Evolutionary conservation across 2,329 filamentous ascomycete genomes (phyloP).

Genomic region (Aureobasidium sp.): DNA sequence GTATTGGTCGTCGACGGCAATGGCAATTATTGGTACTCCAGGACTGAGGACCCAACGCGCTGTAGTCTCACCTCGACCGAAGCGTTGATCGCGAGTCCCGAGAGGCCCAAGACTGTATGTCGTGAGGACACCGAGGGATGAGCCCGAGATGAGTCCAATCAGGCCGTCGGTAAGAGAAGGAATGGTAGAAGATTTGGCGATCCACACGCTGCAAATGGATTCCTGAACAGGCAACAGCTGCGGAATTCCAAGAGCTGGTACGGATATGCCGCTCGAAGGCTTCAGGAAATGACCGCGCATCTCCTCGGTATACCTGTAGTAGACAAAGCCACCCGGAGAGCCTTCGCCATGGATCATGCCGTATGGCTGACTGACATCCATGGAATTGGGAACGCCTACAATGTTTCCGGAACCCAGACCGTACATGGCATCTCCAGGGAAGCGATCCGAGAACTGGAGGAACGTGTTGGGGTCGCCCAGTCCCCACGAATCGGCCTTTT

Average conservation of each 20-base stretch:
- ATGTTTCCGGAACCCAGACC: conserved; percentile 69
- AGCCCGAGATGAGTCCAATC: conserved; percentile 74
- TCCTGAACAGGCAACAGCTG: conserved; percentile 62
- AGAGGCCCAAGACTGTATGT: conserved; percentile 58
- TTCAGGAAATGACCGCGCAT: conserved; percentile 68
- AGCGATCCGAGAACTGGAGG: conserved; percentile 68
- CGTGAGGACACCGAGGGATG: conserved; percentile 73
- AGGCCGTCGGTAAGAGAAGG: conserved; percentile 66
- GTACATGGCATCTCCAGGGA: conserved; percentile 64
- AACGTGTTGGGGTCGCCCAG: conserved; percentile 66
- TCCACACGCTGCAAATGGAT: conserved; percentile 74
- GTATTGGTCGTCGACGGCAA: conserved; percentile 78
- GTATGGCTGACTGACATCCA: conserved; percentile 82
- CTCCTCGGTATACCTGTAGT: conserved; percentile 67
- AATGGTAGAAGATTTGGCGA: conserved; percentile 71
- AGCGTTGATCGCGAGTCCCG: conserved; percentile 47
- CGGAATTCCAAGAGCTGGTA: conserved; percentile 66
- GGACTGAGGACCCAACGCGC: conserved; percentile 86
- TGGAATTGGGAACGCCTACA: conserved; percentile 71
- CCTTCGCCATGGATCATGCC: conserved; percentile 82
- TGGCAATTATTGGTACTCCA: conserved; percentile 79
- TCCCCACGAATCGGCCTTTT: conserved; percentile 75
- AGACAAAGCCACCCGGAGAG: conserved; percentile 71
- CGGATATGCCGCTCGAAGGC: conserved; percentile 50
- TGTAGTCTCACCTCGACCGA: conserved; percentile 68